A percentile compares a stretch with the other conserved stretches of the same genome.
phyloP scores from a whole-genome alignment of 768 basidiomycete genomes.

The Russula lepida region DNA sequence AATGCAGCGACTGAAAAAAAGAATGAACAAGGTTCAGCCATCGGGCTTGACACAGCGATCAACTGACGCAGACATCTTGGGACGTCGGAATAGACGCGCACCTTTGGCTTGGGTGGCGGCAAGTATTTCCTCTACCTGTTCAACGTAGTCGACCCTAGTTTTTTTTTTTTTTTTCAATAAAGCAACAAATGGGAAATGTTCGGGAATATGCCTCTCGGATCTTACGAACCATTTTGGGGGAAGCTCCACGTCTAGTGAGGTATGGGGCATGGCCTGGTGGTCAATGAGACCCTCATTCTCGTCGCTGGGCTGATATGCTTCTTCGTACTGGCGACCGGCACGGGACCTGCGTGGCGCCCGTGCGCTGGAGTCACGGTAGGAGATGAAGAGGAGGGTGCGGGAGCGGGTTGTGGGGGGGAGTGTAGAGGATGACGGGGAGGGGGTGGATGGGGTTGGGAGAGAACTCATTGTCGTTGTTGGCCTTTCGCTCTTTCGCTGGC shows the following conservation, averaged over 20 bases:
- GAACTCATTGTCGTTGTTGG: conserved; percentile 11
- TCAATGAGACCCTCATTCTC: conserved; percentile 61
- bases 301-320: conserved; percentile 43
- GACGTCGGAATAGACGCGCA: conserved; percentile 33
- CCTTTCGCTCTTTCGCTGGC: no score
- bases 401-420: conserved; percentile 58
- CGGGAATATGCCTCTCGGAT: conserved; percentile 10
- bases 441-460: conserved; percentile 30
- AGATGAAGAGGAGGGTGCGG: conserved; percentile 87
- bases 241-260: conserved; percentile 49
- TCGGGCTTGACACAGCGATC: conserved; percentile 15
- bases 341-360: conserved; percentile 36
- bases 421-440: conserved; percentile 27
- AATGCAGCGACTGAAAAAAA: conserved; percentile 61
- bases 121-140: conserved; percentile 80
- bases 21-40: conserved; percentile 20
- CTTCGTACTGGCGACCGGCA: conserved; percentile 36
- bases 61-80: conserved; percentile 16
- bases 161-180: neutral
- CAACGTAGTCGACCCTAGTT: conserved; percentile 82
- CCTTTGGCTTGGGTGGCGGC: conserved; percentile 65
- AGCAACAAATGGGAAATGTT: conserved; percentile 20
- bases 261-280: conserved; percentile 35
- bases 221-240: conserved; percentile 78
- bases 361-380: conserved; percentile 75